Conservation (phyloP, 2,329 filamentous ascomycete genomes). For the Microdochium paspali region DNA sequence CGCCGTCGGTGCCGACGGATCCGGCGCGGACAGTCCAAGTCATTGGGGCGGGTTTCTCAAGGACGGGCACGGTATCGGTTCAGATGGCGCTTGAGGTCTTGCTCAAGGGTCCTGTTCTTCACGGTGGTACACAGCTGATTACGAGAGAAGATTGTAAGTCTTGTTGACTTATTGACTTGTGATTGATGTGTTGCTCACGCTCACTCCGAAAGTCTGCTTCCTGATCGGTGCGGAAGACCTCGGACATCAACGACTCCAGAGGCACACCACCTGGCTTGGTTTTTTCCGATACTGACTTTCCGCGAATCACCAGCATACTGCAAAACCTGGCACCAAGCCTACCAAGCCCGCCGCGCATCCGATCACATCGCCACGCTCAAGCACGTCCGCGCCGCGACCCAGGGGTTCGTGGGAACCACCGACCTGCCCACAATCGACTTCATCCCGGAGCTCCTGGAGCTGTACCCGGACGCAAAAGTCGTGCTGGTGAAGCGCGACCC, state of each 20-base stretch:
- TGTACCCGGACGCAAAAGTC: conserved; percentile 27
- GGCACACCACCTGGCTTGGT: neutral
- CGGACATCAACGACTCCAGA: neutral
- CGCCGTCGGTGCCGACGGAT: conserved; percentile 2
- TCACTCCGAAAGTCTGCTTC: no score
- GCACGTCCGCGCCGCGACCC: conserved; percentile 12
- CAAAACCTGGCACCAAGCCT: conserved; percentile 3
- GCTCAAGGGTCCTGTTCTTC: conserved; percentile 3
- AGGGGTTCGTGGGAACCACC: conserved; percentile 28
- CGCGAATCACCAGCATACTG: neutral
- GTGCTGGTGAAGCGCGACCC: conserved; percentile 22
- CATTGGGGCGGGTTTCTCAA: conserved; percentile 6
- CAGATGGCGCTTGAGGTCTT: conserved; percentile 5
- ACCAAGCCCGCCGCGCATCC: neutral
- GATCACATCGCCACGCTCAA: neutral
- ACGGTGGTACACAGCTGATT: conserved; percentile 5
- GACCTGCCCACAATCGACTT: conserved; percentile 26
- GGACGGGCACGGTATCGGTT: conserved; percentile 5
- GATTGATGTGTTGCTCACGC: neutral
- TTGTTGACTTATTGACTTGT: no score
- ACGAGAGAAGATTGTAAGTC: conserved; percentile 3
- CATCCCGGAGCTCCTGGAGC: conserved; percentile 20
- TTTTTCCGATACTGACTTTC: neutral
- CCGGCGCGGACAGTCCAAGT: conserved; percentile 3
- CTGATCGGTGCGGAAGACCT: no score